Evolutionary conservation across 2,329 filamentous ascomycete genomes (phyloP).

Genomic region (Stemphylium beticola): DNA sequence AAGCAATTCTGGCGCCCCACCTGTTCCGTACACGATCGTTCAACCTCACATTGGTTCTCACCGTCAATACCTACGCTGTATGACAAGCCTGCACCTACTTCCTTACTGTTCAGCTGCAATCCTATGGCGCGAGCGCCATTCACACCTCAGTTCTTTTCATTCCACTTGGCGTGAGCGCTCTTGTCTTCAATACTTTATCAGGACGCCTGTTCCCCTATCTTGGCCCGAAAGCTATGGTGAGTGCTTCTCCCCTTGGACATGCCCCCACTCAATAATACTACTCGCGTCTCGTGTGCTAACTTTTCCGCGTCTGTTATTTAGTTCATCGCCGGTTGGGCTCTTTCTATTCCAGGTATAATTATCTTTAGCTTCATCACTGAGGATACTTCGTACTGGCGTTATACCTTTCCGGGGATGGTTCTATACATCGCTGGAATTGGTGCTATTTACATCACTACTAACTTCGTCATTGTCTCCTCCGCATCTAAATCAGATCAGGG

Average conservation of each 20-base stretch:
- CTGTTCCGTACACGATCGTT: neutral
- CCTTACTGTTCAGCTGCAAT: conserved; percentile 8
- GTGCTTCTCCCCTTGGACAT: neutral
- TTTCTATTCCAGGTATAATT: conserved; percentile 4
- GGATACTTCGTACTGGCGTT: conserved; percentile 2
- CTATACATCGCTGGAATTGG: neutral
- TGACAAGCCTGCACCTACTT: conserved; percentile 7
- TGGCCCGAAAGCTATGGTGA: neutral
- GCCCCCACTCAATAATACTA: too few relatives aligned
- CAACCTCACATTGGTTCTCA: neutral
- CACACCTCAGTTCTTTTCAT: conserved; percentile 10
- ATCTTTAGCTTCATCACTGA: neutral
- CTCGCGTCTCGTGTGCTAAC: neutral
- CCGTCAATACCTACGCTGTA: conserved; percentile 8
- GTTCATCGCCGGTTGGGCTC: conserved; percentile 3
- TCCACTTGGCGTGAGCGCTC: conserved; percentile 3
- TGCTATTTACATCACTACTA: neutral
- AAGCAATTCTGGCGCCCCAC: neutral
- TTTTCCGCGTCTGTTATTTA: neutral
- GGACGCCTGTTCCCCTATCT: neutral
- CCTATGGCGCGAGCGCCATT: conserved; percentile 1
- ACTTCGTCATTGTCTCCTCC: neutral
- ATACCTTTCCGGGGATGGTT: conserved; percentile 1
- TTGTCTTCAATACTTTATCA: neutral
- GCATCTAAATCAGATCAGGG: neutral